phyloP scores from a whole-genome alignment of 331 rosid genomes.

The Quercus lobata region DNA sequence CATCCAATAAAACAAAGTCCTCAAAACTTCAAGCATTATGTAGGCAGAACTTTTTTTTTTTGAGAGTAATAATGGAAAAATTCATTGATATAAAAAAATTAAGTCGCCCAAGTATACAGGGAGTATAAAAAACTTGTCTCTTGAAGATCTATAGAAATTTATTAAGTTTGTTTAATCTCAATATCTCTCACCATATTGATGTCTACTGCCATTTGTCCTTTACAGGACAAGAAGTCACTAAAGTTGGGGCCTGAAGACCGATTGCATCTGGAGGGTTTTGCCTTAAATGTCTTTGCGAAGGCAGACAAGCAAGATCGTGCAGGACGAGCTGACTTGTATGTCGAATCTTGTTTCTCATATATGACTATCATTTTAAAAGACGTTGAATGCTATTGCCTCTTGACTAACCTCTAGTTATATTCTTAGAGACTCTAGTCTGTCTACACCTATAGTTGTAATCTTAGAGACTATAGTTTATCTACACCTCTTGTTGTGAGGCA shows the following conservation, averaged over 20 bases:
- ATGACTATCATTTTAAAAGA: conserved; percentile 1
- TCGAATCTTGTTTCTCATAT: not conserved
- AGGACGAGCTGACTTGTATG: conserved; percentile 92
- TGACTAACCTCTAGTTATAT: conserved; percentile 2
- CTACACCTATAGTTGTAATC: not conserved
- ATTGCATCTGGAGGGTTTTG: conserved; percentile 91
- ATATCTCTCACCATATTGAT: not conserved
- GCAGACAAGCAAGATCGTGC: conserved; percentile 99
- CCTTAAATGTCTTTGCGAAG: conserved; percentile 79
- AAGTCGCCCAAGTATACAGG: too few species aligned
- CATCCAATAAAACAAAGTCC: too few species aligned
- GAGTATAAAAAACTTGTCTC: not conserved
- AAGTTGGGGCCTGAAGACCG: conserved; percentile 85
- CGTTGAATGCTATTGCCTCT: not conserved
- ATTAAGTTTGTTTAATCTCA: not conserved
- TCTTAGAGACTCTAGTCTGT: conserved; percentile 3
- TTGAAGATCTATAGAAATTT: not conserved
- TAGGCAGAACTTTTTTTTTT: too few species aligned
- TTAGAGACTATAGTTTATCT: too few species aligned
- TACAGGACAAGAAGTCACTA: conserved; percentile 85
- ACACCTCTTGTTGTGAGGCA: not conserved
- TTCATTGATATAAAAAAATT: too few species aligned
- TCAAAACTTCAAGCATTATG: too few species aligned
- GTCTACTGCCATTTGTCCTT: not conserved
- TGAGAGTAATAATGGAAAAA: too few species aligned